Evolutionary conservation across 495 filamentous ascomycete species (phyloP), one percentile per base, ranked within the genome.

Genomic region (Glutinoglossum americanum): DNA sequence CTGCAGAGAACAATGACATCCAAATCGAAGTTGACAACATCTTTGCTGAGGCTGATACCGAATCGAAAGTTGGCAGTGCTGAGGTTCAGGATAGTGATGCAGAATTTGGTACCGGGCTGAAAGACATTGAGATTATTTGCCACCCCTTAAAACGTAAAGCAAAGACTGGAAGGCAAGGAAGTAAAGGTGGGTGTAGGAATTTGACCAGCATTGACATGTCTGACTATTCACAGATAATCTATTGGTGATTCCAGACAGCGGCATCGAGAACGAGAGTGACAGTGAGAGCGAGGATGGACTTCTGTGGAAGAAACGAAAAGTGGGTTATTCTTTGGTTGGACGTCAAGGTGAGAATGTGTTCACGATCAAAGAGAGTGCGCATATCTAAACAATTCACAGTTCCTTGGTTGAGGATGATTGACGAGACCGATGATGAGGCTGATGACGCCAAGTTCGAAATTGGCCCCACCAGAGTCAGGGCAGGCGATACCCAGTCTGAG

Each of bases 301-400:
- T 53, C 25, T 53, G 23, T 53, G 49, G 49, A 30, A 53, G 49
- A 53, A 53, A 25, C 49, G 49, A 53, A 53, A 30, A 53, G n/a
- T 21, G n/a, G 41, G 41, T 21, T 10, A 4, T 45, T 21, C 41
- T 45, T 45, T 21, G 41, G n/a, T 45, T 45, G 41, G n/a, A 21
- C 41, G 13, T 45, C 41, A 45, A 45, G 41, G 41, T 45, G 41
- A 45, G n/a, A 21, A 10, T 10, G n/a, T 45, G 17, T 45, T 45
- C 9, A n/a, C 21, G 41, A 45, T 45, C 41, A 45, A 45, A 45
- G 41, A 45, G 41, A 45, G 1, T 45, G 41, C 3, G 41, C 41
- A 45, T 45, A 23, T 23, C 41, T 45, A 10, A 45, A 4, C 41
- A 23, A 45, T 19, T 45, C 41, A 45, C 41, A 23, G 19, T 19